A percentile compares a stretch with the other conserved stretches of the same genome.
These are phyloP conservation scores for Scheffersomyces lignosus DNA, from an alignment of 805 yeast genomes.

Conservation along the genomic window DNA sequence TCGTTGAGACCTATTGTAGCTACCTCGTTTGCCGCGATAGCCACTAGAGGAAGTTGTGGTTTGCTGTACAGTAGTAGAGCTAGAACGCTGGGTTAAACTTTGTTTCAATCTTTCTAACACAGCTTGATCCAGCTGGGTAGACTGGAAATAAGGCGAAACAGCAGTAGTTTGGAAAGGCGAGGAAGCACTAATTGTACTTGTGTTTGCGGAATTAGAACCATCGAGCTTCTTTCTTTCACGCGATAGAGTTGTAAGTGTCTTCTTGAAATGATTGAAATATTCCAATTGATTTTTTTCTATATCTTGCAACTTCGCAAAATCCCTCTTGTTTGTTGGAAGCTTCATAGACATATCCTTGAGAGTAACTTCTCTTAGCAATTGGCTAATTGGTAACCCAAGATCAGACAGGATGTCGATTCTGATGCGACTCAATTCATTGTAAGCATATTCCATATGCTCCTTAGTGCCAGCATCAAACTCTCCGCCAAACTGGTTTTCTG, in stretches of 20 bases:
- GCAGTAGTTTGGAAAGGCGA: not conserved
- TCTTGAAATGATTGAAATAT: conserved; percentile 41
- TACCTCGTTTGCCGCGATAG: no score
- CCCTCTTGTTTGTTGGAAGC: conserved; percentile 52
- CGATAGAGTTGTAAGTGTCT: conserved; percentile 29
- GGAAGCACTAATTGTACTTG: not conserved
- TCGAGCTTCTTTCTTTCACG: conserved; percentile 31
- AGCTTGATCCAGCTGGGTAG: conserved; percentile 8
- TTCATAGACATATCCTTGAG: conserved; percentile 55
- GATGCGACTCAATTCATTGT: conserved; percentile 38
- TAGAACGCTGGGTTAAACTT: not conserved
- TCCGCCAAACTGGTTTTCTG: conserved; percentile 16
- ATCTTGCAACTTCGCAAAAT: conserved; percentile 41
- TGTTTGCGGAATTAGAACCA: not conserved
- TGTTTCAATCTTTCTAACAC: conserved; percentile 7
- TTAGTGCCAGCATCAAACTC: conserved; percentile 15
- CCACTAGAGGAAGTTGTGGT: no score
- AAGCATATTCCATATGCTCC: conserved; percentile 28
- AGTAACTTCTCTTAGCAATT: conserved; percentile 28
- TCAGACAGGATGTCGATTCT: conserved; percentile 45
- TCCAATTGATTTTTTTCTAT: conserved; percentile 30
- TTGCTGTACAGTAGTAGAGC: no score
- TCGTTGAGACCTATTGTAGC: no score
- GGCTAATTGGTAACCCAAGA: conserved; percentile 27
- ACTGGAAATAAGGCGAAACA: conserved; percentile 2